Evolutionary conservation across 2,329 filamentous ascomycete species (phyloP).

Genomic region (Madurella mycetomatis): DNA sequence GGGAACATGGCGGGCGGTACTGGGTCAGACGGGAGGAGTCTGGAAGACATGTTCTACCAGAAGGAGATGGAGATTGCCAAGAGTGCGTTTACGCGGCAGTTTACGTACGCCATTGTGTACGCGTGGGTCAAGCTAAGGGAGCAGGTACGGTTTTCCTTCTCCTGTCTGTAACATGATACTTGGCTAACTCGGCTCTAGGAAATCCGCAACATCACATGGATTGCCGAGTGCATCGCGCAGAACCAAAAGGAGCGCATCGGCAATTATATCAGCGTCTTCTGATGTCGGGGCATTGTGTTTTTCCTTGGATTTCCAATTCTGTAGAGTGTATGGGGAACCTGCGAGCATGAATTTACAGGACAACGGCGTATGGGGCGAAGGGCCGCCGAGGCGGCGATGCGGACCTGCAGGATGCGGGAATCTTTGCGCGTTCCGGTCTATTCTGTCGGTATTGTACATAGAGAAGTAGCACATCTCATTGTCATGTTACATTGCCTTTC

Average conservation of each 20-base stretch:
- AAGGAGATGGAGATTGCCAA: conserved; percentile 99
- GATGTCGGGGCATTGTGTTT: conserved; percentile 26
- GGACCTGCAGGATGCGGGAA: conserved; percentile 11
- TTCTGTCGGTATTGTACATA: conserved; percentile 46
- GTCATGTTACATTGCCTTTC: conserved; percentile 30
- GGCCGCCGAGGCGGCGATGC: conserved; percentile 2
- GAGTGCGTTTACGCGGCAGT: conserved; percentile 89
- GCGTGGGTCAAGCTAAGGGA: conserved; percentile 97
- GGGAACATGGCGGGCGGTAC: conserved; percentile 81
- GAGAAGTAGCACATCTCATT: conserved; percentile 42
- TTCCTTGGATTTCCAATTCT: conserved; percentile 8
- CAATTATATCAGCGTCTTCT: conserved; percentile 99
- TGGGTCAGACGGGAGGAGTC: conserved; percentile 77
- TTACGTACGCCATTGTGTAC: conserved; percentile 91
- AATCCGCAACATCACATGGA: conserved; percentile 99
- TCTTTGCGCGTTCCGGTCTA: conserved; percentile 15
- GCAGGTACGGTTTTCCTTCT: conserved; percentile 62
- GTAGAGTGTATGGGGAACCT: conserved; percentile 16
- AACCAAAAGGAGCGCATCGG: conserved; percentile 99
- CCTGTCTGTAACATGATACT: neutral
- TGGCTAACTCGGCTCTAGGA: conserved; percentile 57
- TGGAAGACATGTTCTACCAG: conserved; percentile 98
- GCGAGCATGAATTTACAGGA: conserved; percentile 13
- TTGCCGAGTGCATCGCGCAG: conserved; percentile 98
- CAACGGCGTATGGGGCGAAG: conserved; percentile 19